These are phyloP conservation scores for Neonectria neomacrospora DNA, from an alignment of 2,329 filamentous ascomycete species.

Conservation along the genomic window DNA sequence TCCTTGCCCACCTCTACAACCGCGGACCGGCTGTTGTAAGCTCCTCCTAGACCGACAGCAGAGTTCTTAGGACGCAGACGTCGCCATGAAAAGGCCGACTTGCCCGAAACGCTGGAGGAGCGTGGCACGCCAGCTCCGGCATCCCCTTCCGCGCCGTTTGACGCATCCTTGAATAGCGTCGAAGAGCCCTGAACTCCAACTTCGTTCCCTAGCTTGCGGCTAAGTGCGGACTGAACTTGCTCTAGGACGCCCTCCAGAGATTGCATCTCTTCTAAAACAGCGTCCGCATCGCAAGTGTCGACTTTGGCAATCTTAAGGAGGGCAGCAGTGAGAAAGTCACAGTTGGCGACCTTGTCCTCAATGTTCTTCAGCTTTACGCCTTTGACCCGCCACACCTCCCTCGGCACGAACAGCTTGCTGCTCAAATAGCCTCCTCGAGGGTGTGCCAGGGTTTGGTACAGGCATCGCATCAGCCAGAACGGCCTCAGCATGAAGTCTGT, in stretches of 20 bases:
- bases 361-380: slow-evolving; percentile 91
- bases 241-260: slow-evolving; percentile 86
- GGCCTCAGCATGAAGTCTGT: slow-evolving; percentile 89
- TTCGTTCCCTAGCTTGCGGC: slow-evolving; percentile 90
- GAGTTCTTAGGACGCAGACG: slow-evolving; percentile 92
- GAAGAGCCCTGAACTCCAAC: slow-evolving; percentile 83
- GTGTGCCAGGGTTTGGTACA: slow-evolving; percentile 92
- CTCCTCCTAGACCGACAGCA: slow-evolving; percentile 65
- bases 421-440: slow-evolving; percentile 93
- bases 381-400: slow-evolving; percentile 93
- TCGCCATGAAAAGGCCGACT: slow-evolving; percentile 85
- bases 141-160: slow-evolving; percentile 59
- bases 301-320: slow-evolving; percentile 84
- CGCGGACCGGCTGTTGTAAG: slow-evolving; percentile 53
- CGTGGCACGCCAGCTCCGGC: slow-evolving; percentile 58
- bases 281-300: slow-evolving; percentile 90
- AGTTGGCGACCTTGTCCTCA: slow-evolving; percentile 93
- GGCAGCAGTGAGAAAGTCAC: slow-evolving; percentile 89
- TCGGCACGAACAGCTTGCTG: slow-evolving; percentile 89
- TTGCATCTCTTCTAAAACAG: slow-evolving; percentile 94
- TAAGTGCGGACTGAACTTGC: slow-evolving; percentile 79
- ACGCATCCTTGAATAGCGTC: slow-evolving; percentile 79
- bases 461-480: slow-evolving; percentile 96
- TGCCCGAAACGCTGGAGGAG: slow-evolving; percentile 73
- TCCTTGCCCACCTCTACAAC: slow-evolving; percentile 45